Conservation (phyloP, 2,329 filamentous ascomycete species). For the Aspergillus fumigatus region DNA sequence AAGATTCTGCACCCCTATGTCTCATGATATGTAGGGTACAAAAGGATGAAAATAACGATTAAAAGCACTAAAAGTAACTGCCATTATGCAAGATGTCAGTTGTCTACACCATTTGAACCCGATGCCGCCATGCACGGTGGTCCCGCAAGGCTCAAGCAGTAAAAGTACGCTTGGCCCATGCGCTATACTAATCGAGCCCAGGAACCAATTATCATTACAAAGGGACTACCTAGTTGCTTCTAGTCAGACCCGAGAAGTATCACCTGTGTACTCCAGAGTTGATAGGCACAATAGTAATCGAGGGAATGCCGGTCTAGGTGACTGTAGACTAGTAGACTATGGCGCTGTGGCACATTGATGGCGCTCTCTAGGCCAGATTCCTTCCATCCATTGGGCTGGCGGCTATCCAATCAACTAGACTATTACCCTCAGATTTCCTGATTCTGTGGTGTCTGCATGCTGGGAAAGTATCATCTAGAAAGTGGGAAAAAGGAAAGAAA, state of each 20-base stretch:
- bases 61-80: not conserved
- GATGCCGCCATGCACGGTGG: not conserved
- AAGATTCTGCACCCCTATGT: not conserved
- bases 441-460: not conserved
- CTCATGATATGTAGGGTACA: not conserved
- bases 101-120: not conserved
- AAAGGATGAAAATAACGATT: not conserved
- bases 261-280: not conserved
- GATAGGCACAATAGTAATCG: not conserved
- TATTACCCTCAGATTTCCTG: not conserved
- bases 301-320: not conserved
- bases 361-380: not conserved
- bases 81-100: not conserved
- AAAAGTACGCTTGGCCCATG: not conserved
- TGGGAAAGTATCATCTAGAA: not conserved
- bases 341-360: not conserved
- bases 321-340: not conserved
- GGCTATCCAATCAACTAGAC: not conserved
- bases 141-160: not conserved
- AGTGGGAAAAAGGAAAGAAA: not conserved
- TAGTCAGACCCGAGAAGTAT: not conserved
- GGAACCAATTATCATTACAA: not conserved
- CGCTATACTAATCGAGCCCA: not conserved
- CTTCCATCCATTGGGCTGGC: not conserved
- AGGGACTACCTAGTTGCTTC: not conserved